Evolutionary conservation across 352 stramenopile genomes (phyloP), one percentile per base, ranked within the genome.

Genomic region (Phytophthora chlamydospora): DNA sequence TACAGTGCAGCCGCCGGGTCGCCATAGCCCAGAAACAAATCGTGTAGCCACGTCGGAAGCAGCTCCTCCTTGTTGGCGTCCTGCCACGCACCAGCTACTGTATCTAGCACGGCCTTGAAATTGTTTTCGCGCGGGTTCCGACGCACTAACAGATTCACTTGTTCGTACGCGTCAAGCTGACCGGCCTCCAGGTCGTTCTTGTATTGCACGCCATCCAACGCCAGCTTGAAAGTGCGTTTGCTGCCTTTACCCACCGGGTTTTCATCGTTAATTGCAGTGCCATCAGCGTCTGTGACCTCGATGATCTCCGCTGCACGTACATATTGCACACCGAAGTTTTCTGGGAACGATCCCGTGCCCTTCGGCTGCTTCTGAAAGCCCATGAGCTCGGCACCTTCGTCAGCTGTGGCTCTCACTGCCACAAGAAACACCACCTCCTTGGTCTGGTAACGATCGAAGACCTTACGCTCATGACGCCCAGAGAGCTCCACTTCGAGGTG

Each of bases 361-460:
- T 49, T 44, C 21, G 42, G 6, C 19, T 63, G 39, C 39, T 71
- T 60, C 43, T 71, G 43, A 48, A 88, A 87, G 4, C 77, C 79
- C 71, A 91, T 83, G 2, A 76, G 66, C 41, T 95, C 83, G 7
- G 74, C 69, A 7, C 76, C 85, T 75, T 93, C 87, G 40, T 91
- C 81, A 21, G 67, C 64, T 1, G 76, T 83, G 11, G 79, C 75
- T 40, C 73, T 67, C 8, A 99, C 62, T 14, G 74, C 81, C 41
- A 99, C 67, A 12, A 99, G 73, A 71, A 98, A 99, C 6, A 99
- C 66, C 45, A 98, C 94, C 59, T 99, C 96, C 42, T 96, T 90
- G 16, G 97, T 79, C 38, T 91, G 76, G 27, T 98, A 80, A 7
- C 71, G 68, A 70, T 99, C 96, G 78, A 98, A 99, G 2, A 47